Evolutionary conservation across 805 yeast species (phyloP), one percentile per base, ranked within the genome.

Genomic region (Cyberlindnera japonica): DNA sequence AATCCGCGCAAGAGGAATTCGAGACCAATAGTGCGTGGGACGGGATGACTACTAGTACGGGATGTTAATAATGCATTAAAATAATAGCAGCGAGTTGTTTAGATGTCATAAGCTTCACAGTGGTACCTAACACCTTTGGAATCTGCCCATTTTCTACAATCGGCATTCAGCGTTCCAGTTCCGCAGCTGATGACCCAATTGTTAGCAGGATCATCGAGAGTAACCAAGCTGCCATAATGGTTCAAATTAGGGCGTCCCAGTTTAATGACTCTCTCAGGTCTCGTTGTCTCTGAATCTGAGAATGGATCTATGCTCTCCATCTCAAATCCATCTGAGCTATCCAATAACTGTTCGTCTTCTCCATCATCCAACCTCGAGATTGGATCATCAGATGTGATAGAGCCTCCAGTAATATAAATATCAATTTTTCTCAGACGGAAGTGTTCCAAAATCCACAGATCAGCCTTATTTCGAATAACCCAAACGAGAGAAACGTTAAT

Each of bases 111-210:
- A 2, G 61, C 59, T 49, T 79, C 84, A 15, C 68, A 60, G 35
- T 67, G 65, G 37, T 62, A 67, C 22, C 67, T 59, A 15, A 71
- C 63, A 5, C 62, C 59, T 20, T 64, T 55, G 1, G 43, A 41
- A 1, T 48, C 53, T 0, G 77, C 70, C 63, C 75, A 63, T 3
- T 15, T 37, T 25, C 57, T 45, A 19, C 73, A 70, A 11, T 71
- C 73, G 2, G 40, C 35, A 29, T 74, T 67, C 45, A 80, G 55
- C 0, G 67, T 45, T 2, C 54, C 51, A 1, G 82, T 82, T 1
- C 87, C 87, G 61, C 86, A 79, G 1, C 79, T 70, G 14, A 79
- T 58, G 0, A 78, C 54, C 78, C 81, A 79, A 39, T 66, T 69
- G 40, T 70, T 67, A 4, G 57, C 54, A 14, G 38, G 40, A 26